phyloP scores from a whole-genome alignment of 139 green algal genomes.

The Volvox reticuliferus region DNA sequence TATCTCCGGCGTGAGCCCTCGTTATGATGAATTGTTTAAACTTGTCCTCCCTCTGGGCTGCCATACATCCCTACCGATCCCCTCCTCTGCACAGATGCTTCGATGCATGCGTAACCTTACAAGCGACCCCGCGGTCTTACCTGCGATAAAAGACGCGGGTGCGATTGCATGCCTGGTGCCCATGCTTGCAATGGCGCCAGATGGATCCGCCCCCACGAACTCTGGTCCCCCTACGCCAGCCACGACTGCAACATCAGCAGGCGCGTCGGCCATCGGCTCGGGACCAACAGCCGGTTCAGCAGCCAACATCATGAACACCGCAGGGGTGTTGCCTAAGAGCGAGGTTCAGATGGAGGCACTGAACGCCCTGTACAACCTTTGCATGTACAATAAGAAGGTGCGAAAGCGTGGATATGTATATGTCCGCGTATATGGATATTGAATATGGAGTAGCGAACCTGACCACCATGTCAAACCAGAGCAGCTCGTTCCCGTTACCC shows the following conservation, averaged over 20 bases:
- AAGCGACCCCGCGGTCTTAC: slow-evolving; percentile 57
- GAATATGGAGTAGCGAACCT: too few relatives aligned
- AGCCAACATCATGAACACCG: not conserved
- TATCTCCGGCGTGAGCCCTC: too few relatives aligned
- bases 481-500: too few relatives aligned
- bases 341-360: slow-evolving; percentile 76
- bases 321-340: slow-evolving; percentile 19
- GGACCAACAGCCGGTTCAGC: slow-evolving; percentile 44
- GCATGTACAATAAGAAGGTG: slow-evolving; percentile 80
- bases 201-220: not conserved
- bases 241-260: not conserved
- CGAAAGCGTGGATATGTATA: not conserved
- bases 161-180: slow-evolving; percentile 69
- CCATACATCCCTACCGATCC: not conserved
- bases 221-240: slow-evolving; percentile 59
- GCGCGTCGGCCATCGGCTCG: not conserved
- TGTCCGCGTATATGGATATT: too few relatives aligned
- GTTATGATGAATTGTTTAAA: too few relatives aligned
- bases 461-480: too few relatives aligned
- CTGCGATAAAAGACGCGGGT: slow-evolving; percentile 69
- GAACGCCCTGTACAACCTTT: slow-evolving; percentile 84
- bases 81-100: slow-evolving; percentile 50
- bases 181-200: slow-evolving; percentile 56
- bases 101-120: slow-evolving; percentile 65
- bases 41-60: not conserved